These are phyloP conservation scores for Cokeromyces recurvatus DNA, from an alignment of 371 early-diverging fungal species.

Conservation along the genomic window DNA sequence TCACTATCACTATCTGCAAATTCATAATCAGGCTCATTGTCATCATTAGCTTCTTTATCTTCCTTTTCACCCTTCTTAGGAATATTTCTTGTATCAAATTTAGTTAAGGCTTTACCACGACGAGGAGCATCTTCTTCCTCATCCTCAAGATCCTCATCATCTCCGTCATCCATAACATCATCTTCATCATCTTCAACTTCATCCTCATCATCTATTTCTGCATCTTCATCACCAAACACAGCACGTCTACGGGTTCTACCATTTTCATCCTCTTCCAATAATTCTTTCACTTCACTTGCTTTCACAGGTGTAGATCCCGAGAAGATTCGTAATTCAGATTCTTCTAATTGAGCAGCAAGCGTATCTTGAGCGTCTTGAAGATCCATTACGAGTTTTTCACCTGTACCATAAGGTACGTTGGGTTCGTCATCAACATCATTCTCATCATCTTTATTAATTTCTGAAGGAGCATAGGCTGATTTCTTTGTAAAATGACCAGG, in stretches of 20 bases:
- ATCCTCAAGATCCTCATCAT: slow-evolving; percentile 31
- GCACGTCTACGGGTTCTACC: slow-evolving; percentile 61
- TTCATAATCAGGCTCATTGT: slow-evolving; percentile 47
- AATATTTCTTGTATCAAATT: slow-evolving; percentile 45
- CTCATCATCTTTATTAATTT: slow-evolving; percentile 32
- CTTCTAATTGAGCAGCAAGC: slow-evolving; percentile 72
- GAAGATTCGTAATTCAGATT: slow-evolving; percentile 81
- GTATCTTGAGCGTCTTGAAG: slow-evolving; percentile 83
- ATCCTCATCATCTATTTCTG: slow-evolving; percentile 37
- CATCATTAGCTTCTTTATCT: slow-evolving; percentile 29
- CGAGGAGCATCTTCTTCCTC: slow-evolving; percentile 36
- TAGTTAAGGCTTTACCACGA: slow-evolving; percentile 44
- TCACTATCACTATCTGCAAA: slow-evolving; percentile 78
- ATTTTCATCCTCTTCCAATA: slow-evolving; percentile 31
- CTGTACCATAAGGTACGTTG: slow-evolving; percentile 53
- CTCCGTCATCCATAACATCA: slow-evolving; percentile 36
- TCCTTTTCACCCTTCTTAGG: slow-evolving; percentile 45
- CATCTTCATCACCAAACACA: slow-evolving; percentile 50
- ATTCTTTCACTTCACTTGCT: slow-evolving; percentile 53
- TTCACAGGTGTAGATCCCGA: slow-evolving; percentile 67
- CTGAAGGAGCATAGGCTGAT: slow-evolving; percentile 42
- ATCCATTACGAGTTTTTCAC: slow-evolving; percentile 89
- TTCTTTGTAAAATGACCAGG: slow-evolving; percentile 79
- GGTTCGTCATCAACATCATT: slow-evolving; percentile 19
- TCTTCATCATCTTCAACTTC: slow-evolving; percentile 43